A percentile compares a stretch with the other conserved stretches of the same genome.
Conservation (phyloP, 371 early-diverging fungal species). For the Rhizomucor miehei region DNA sequence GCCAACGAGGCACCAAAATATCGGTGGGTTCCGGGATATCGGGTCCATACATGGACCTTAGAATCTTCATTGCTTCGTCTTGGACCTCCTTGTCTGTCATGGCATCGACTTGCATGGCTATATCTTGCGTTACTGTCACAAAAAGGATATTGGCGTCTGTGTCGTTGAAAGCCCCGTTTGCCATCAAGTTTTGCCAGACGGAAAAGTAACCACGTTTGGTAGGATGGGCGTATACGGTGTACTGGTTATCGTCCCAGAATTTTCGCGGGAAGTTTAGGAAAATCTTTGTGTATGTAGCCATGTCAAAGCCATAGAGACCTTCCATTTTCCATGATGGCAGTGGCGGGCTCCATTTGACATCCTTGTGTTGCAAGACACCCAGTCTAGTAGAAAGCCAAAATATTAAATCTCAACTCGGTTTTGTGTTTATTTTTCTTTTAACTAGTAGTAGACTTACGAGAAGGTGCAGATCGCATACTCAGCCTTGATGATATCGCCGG, state of each 20-base stretch:
- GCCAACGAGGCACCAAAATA: slow-evolving; percentile 44
- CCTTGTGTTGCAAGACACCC: slow-evolving; percentile 41
- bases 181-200: slow-evolving; percentile 47
- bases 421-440: not conserved
- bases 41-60: slow-evolving; percentile 32
- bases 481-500: slow-evolving; percentile 31
- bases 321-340: slow-evolving; percentile 45
- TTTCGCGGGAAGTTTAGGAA: slow-evolving; percentile 41
- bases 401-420: not conserved
- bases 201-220: slow-evolving; percentile 35
- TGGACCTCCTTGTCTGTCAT: slow-evolving; percentile 29
- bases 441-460: slow-evolving; percentile 23
- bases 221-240: slow-evolving; percentile 39
- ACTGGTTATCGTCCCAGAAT: slow-evolving; percentile 49
- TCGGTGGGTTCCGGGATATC: slow-evolving; percentile 29
- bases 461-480: slow-evolving; percentile 50
- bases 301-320: slow-evolving; percentile 43
- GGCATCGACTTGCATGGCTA: slow-evolving; percentile 31
- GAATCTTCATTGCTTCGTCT: slow-evolving; percentile 24
- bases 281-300: slow-evolving; percentile 52
- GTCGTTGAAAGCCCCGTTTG: slow-evolving; percentile 29
- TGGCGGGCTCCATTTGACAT: slow-evolving; percentile 35
- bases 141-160: slow-evolving; percentile 31
- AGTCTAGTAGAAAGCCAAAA: slow-evolving; percentile 15
- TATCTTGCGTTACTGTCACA: slow-evolving; percentile 35